These are phyloP conservation scores for Rosa rugosa DNA, from an alignment of 306 rosid genomes.

Conservation along the genomic window DNA sequence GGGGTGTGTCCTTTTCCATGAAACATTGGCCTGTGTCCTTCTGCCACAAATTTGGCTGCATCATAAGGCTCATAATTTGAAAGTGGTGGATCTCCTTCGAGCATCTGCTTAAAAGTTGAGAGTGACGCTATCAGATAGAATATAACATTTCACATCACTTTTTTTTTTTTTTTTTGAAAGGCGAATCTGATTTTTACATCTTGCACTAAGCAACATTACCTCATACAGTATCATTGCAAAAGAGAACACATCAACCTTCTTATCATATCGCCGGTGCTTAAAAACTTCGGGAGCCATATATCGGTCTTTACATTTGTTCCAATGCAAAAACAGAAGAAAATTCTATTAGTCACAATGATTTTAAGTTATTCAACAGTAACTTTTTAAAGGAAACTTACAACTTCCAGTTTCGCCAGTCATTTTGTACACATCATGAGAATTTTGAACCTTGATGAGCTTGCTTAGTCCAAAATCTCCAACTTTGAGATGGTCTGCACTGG, in stretches of 20 bases:
- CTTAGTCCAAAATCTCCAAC: constrained; percentile 98
- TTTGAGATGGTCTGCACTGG: constrained; percentile 95
- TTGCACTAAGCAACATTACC: constrained; percentile 48
- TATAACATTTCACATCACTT: not conserved
- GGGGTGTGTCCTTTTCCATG: constrained; percentile 56
- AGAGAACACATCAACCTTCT: constrained; percentile 95
- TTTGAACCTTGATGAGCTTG: constrained; percentile 90
- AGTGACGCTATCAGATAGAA: constrained; percentile 21
- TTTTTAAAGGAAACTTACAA: constrained; percentile 61
- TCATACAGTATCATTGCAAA: constrained; percentile 90
- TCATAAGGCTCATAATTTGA: constrained; percentile 79
- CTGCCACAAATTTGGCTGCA: constrained; percentile 82
- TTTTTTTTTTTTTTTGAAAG: not conserved
- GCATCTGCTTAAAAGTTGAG: constrained; percentile 65
- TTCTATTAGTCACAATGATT: constrained; percentile 2
- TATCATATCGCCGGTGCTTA: constrained; percentile 82
- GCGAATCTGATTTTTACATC: constrained; percentile 1
- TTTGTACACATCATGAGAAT: constrained; percentile 93
- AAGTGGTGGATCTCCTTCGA: constrained; percentile 89
- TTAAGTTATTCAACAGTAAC: constrained; percentile 13
- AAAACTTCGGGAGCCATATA: constrained; percentile 98
- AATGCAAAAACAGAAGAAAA: constrained; percentile 23
- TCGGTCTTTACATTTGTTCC: constrained; percentile 58
- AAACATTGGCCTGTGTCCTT: constrained; percentile 76
- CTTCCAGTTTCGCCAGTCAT: constrained; percentile 99